A percentile compares a stretch with the other conserved stretches of the same genome.
phyloP scores from a whole-genome alignment of 2,329 filamentous ascomycete genomes.

The Coleophoma cylindrospora region DNA sequence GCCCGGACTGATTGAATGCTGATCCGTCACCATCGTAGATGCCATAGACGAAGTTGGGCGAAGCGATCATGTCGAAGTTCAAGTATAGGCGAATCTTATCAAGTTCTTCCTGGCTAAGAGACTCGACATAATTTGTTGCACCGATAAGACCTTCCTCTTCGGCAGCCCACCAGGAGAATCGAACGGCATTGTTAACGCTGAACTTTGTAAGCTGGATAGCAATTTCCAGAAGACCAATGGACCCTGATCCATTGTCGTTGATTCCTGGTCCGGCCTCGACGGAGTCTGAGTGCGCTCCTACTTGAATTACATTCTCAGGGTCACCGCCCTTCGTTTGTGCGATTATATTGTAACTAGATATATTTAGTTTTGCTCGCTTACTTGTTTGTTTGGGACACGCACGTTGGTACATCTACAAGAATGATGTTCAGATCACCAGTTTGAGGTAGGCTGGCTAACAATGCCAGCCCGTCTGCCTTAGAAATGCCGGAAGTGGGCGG shows the following conservation, averaged over 20 bases:
- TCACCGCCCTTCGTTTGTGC: conserved; percentile 56
- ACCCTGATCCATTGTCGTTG: conserved; percentile 30
- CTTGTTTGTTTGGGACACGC: background rate
- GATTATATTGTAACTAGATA: conserved; percentile 42
- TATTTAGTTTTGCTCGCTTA: background rate
- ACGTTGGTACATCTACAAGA: conserved; percentile 1
- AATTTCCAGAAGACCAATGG: conserved; percentile 50
- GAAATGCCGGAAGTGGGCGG: conserved; percentile 41
- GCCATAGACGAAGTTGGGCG: conserved; percentile 59
- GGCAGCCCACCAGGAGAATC: conserved; percentile 62
- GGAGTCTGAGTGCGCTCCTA: conserved; percentile 58
- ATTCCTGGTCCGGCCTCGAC: conserved; percentile 50
- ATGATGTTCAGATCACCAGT: conserved; percentile 7
- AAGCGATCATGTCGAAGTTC: conserved; percentile 65
- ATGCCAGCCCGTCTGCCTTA: conserved; percentile 27
- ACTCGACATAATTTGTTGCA: conserved; percentile 54
- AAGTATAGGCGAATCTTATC: conserved; percentile 57
- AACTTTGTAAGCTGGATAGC: conserved; percentile 52
- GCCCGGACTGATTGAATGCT: conserved; percentile 64
- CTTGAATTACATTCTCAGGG: conserved; percentile 57
- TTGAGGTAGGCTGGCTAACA: conserved; percentile 7
- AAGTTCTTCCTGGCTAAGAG: conserved; percentile 49
- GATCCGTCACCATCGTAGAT: conserved; percentile 67
- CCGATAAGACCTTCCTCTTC: conserved; percentile 60
- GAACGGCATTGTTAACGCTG: conserved; percentile 57